phyloP scores from a whole-genome alignment of 768 basidiomycete genomes.

The Naganishia vishniacii region DNA sequence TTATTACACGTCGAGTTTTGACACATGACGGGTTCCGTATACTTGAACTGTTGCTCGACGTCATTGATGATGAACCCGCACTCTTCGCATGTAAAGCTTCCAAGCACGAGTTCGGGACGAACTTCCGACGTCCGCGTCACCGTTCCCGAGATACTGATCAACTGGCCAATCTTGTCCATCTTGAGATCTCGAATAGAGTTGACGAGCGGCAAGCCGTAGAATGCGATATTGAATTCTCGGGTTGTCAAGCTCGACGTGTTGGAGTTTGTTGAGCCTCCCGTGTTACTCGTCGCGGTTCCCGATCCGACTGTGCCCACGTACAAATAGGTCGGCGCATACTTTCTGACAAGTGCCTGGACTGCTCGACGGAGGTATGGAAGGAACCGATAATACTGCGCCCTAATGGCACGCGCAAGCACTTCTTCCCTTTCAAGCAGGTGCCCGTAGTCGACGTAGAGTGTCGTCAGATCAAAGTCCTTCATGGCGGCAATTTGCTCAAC shows the following conservation, averaged over 20 bases:
- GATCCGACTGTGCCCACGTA: conserved; percentile 72
- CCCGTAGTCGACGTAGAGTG: conserved; percentile 90
- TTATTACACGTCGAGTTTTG: conserved; percentile 93
- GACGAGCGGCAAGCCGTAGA: conserved; percentile 87
- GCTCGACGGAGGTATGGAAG: conserved; percentile 89
- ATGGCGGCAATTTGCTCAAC: conserved; percentile 90
- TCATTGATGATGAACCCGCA: conserved; percentile 82
- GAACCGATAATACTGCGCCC: conserved; percentile 93
- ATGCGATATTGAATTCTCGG: conserved; percentile 89
- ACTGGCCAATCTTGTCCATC: conserved; percentile 86
- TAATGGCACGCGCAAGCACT: conserved; percentile 85
- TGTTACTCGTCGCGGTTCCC: conserved; percentile 3
- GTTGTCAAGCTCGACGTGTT: conserved; percentile 83
- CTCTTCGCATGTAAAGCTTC: conserved; percentile 85
- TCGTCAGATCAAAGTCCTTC: conserved; percentile 89
- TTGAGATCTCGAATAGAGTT: conserved; percentile 89
- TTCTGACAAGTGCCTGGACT: conserved; percentile 77
- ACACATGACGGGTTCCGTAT: conserved; percentile 94
- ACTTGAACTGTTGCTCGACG: conserved; percentile 99
- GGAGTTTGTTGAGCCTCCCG: not conserved
- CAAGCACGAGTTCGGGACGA: conserved; percentile 84
- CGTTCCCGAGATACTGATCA: conserved; percentile 93
- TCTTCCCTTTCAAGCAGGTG: conserved; percentile 87
- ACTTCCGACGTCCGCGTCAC: conserved; percentile 97
- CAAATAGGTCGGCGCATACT: conserved; percentile 87